These are phyloP conservation scores for Lonicera japonica DNA, from an alignment of 129 eudicot species.

Conservation along the genomic window DNA sequence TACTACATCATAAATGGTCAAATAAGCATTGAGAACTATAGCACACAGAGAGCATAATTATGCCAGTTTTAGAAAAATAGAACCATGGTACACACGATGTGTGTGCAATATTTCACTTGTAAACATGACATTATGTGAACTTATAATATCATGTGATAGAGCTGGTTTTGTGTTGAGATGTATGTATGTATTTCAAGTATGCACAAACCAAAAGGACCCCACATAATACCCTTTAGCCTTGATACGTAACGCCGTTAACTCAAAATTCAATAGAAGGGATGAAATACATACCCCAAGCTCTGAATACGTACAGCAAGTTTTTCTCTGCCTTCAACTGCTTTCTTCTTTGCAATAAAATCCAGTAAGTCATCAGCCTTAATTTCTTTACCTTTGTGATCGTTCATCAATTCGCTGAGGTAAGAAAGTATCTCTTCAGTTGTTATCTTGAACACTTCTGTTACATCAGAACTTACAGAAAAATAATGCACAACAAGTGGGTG, in stretches of 20 bases:
- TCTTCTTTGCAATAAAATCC: slow-evolving; percentile 54
- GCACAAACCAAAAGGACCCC: neutral
- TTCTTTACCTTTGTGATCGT: slow-evolving; percentile 25
- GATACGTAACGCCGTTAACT: neutral
- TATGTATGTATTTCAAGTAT: too few relatives aligned
- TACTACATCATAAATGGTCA: neutral
- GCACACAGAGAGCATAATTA: neutral
- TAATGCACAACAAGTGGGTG: slow-evolving; percentile 79
- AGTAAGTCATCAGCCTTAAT: slow-evolving; percentile 42
- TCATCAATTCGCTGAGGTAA: slow-evolving; percentile 34
- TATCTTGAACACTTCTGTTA: slow-evolving; percentile 50
- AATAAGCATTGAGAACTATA: neutral
- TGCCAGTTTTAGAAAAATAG: neutral
- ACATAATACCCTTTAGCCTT: neutral
- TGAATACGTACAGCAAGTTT: slow-evolving; percentile 67
- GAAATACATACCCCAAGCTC: slow-evolving; percentile 58
- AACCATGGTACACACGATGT: too few relatives aligned
- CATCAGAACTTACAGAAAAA: slow-evolving; percentile 49
- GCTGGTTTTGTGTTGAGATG: too few relatives aligned
- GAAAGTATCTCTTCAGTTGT: slow-evolving; percentile 50
- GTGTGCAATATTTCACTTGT: too few relatives aligned
- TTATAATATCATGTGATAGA: too few relatives aligned
- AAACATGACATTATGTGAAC: too few relatives aligned
- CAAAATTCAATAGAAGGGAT: neutral
- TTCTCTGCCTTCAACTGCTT: slow-evolving; percentile 28